Conservation (phyloP, 495 filamentous ascomycete genomes). For the Parachaetomium inaequale region DNA sequence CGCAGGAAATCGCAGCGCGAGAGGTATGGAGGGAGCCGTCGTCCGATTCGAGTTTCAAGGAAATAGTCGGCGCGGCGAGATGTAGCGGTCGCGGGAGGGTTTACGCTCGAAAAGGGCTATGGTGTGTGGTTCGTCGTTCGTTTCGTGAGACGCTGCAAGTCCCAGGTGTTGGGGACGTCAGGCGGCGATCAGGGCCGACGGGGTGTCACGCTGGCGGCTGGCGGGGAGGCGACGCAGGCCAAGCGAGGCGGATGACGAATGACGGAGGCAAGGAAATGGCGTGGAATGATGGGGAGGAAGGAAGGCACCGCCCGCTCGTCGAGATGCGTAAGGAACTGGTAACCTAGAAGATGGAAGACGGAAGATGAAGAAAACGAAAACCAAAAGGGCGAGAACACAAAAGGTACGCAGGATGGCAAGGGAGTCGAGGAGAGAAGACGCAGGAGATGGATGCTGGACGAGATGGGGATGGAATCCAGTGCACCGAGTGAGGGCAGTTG, state of each 20-base stretch:
- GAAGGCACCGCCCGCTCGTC: conserved; percentile 16
- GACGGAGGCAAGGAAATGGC: background rate
- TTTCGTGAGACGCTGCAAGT: conserved; percentile 6
- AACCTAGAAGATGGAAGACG: background rate
- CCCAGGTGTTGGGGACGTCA: background rate
- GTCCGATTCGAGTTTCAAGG: background rate
- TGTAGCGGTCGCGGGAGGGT: background rate
- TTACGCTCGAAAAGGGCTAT: background rate
- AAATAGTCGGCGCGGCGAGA: background rate
- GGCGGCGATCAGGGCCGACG: background rate
- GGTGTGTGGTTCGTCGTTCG: conserved; percentile 4
- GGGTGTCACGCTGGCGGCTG: conserved; percentile 15
- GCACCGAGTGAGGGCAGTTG: too few species aligned
- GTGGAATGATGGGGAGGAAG: conserved; percentile 1
- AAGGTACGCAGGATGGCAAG: background rate
- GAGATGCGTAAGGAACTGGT: conserved; percentile 5
- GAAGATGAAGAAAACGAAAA: background rate
- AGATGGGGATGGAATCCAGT: background rate
- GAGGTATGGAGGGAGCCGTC: background rate
- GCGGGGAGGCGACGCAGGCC: background rate
- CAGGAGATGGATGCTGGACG: background rate
- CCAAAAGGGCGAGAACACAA: background rate
- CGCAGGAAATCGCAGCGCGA: background rate
- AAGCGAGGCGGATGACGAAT: conserved; percentile 8
- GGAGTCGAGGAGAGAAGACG: background rate